Evolutionary conservation across 2,329 filamentous ascomycete species (phyloP), one percentile per base, ranked within the genome.

Genomic region (Verticillium longisporum): DNA sequence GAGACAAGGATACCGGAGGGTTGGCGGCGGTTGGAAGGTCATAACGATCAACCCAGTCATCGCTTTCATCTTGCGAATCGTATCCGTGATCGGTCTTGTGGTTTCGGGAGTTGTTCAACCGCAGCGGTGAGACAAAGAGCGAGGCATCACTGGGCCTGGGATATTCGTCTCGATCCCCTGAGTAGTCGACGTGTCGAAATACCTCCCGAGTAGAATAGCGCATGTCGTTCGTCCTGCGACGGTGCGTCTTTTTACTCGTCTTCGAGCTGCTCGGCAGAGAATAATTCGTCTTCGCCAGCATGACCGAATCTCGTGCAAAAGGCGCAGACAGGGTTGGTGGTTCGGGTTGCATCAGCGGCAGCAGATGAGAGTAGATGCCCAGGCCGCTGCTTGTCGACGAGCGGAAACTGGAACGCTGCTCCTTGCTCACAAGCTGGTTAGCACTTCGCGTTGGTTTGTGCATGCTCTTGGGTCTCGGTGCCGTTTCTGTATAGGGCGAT

Each of bases 291-390:
- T 66, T 68, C 5, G 65, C 64, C 10, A 68, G 59, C 31, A 66
- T 55, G n/a, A 68, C 62, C 1, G 68, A 67, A 26, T 69, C 69
- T 1, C 67, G 66, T 4, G 64, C 61, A 7, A 62, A 50, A 56
- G 58, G 61, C 2, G 66, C 45, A 2, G 64, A 65, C 26, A 59
- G 60, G 2, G 58, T 31, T 6, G 62, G 37, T 3, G 61, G 59
- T 6, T 50, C 56, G 13, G 61, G 57, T 15, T 62, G 55, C 4
- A 59, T 62, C 26, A 59, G 62, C 1, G 64, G 62, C 10, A 18
- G 45, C n/a, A 11, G 32, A 10, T 45, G 62, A 13, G 56, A 59
- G 36, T 60, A 63, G 14, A 63, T 65, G 11, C 60, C 54, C 21
- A 63, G 50, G 9, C 37, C 57, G n/a, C 45, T 50, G 18, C 45